phyloP scores from a whole-genome alignment of 352 stramenopile species.

The Phytophthora hybrid region DNA sequence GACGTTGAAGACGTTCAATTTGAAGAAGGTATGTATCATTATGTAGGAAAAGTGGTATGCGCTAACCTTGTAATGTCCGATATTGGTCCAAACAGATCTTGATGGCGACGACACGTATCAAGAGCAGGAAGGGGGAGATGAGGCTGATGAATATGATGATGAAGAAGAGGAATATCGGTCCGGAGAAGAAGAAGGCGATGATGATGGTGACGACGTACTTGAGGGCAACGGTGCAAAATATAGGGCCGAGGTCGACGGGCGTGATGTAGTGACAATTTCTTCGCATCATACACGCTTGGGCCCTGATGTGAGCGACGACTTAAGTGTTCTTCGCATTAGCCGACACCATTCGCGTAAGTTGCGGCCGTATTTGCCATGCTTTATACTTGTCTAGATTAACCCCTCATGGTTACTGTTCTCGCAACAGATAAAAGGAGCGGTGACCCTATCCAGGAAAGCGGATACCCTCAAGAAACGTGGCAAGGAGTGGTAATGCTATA shows the following conservation, averaged over 20 bases:
- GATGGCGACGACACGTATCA: constrained; percentile 40
- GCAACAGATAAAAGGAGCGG: constrained; percentile 31
- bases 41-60: background rate
- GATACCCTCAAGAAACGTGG: constrained; percentile 65
- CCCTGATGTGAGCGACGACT: constrained; percentile 57
- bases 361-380: background rate
- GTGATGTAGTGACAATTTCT: constrained; percentile 34
- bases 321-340: constrained; percentile 64
- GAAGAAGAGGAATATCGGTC: constrained; percentile 30
- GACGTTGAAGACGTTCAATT: constrained; percentile 70
- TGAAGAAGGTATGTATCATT: constrained; percentile 49
- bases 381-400: background rate
- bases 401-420: background rate
- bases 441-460: constrained; percentile 35
- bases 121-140: constrained; percentile 39
- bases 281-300: constrained; percentile 27
- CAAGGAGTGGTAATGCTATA: constrained; percentile 63
- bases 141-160: constrained; percentile 34
- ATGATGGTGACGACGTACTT: constrained; percentile 31
- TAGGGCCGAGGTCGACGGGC: constrained; percentile 11
- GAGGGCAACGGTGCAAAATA: constrained; percentile 34
- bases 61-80: constrained; percentile 1
- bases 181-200: constrained; percentile 33
- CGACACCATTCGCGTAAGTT: constrained; percentile 59
- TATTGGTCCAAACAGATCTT: constrained; percentile 11